These are phyloP conservation scores for Colletotrichum costaricense DNA, from an alignment of 2,329 filamentous ascomycete genomes.

Conservation along the genomic window DNA sequence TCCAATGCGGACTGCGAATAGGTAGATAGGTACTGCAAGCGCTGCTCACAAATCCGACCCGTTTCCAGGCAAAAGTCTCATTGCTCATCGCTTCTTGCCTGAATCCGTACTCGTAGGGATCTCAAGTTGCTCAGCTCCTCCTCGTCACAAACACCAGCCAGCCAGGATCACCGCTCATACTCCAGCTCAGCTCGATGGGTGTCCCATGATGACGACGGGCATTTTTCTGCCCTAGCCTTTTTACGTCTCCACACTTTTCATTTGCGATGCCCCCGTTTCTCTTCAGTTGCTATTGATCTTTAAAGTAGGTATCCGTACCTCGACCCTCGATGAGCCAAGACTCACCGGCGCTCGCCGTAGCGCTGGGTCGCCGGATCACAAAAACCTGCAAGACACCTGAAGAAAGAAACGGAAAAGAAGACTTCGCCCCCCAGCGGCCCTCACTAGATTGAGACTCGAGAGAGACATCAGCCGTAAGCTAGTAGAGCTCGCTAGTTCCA, in stretches of 20 bases:
- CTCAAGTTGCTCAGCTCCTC: background rate
- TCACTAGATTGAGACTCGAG: background rate
- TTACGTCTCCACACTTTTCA: background rate
- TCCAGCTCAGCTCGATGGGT: background rate
- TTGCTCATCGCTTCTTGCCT: background rate
- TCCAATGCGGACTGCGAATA: background rate
- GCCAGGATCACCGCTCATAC: background rate
- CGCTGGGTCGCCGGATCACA: background rate
- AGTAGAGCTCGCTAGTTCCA: background rate
- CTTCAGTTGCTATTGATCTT: background rate
- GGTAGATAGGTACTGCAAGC: background rate
- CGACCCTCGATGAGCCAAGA: background rate
- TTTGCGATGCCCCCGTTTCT: background rate
- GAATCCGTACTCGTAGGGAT: background rate
- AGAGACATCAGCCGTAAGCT: background rate
- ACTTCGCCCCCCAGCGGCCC: background rate
- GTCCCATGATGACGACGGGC: background rate
- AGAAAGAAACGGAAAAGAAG: background rate
- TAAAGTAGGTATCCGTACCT: background rate
- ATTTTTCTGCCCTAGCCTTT: background rate
- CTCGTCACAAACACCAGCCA: background rate
- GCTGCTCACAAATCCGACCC: background rate
- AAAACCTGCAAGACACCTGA: background rate
- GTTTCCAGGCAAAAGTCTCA: background rate
- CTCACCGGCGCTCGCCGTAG: constrained; percentile 15